A percentile compares a stretch with the other conserved stretches of the same genome.
Conservation (phyloP, 257 asterid genomes). For the Petrea volubilis region DNA sequence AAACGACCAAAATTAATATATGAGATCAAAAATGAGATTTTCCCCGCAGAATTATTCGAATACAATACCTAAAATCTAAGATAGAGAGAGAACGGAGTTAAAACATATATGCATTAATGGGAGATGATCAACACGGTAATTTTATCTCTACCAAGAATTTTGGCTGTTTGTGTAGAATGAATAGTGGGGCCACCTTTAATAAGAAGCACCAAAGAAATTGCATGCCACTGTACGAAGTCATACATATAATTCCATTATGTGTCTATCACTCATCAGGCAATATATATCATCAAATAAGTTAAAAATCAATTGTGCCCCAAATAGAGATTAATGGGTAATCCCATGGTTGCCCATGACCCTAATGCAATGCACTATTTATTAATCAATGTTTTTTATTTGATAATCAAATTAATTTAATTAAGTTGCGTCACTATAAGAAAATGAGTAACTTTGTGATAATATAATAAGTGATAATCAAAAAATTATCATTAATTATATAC, state of each 20-base stretch:
- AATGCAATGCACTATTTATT: neutral
- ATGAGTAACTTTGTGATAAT: too few species aligned
- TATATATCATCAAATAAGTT: neutral
- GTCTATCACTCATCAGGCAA: neutral
- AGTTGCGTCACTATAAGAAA: too few species aligned
- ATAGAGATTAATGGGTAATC: too few species aligned
- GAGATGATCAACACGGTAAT: conserved; percentile 1
- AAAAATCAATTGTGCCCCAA: neutral
- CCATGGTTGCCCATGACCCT: neutral
- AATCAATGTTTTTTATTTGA: neutral
- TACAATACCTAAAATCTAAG: too few species aligned
- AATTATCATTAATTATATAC: too few species aligned
- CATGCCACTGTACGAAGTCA: neutral
- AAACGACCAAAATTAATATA: too few species aligned
- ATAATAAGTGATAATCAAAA: too few species aligned
- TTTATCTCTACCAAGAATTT: conserved; percentile 3
- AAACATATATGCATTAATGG: neutral
- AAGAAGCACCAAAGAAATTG: conserved; percentile 3
- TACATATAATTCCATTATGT: neutral
- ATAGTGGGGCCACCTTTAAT: conserved; percentile 6
- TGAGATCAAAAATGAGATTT: too few species aligned
- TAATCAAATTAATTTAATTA: neutral
- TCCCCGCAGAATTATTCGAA: too few species aligned
- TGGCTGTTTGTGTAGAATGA: conserved; percentile 16
- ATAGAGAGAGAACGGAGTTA: neutral